Conservation (phyloP, 495 filamentous ascomycete genomes). For the Apiosordaria backusii region DNA sequence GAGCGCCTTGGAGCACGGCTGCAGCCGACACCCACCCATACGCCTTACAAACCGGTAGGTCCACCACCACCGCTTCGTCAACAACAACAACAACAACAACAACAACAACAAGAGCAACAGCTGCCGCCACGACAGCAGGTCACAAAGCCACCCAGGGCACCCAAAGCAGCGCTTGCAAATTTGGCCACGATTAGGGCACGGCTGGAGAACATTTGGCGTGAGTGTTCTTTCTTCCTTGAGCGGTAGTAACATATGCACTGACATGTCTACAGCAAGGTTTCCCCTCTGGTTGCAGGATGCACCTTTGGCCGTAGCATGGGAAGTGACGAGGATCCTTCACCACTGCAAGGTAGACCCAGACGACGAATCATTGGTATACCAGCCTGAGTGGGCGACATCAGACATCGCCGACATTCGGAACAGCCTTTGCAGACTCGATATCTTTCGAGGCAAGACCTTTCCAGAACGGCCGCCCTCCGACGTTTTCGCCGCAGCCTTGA, state of each 20-base stretch:
- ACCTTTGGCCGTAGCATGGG: constrained; percentile 45
- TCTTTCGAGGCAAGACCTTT: constrained; percentile 39
- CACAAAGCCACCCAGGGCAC: not conserved
- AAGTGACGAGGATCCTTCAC: constrained; percentile 42
- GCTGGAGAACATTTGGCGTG: not conserved
- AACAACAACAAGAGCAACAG: not conserved
- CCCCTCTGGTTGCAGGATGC: constrained; percentile 36
- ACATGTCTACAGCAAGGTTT: constrained; percentile 31
- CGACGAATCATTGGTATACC: constrained; percentile 30
- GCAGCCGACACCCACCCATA: not conserved
- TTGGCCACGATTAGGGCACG: not conserved
- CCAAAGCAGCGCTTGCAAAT: not conserved
- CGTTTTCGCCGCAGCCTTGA: constrained; percentile 36
- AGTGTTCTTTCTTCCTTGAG: not conserved
- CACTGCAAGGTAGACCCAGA: constrained; percentile 40
- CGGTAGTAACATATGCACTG: not conserved
- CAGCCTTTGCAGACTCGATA: constrained; percentile 28
- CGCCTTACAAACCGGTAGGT: not conserved
- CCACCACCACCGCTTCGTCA: not conserved
- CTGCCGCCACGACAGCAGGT: not conserved
- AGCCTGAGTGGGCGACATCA: constrained; percentile 36
- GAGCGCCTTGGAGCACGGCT: not conserved
- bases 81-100: not conserved
- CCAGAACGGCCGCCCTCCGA: constrained; percentile 37
- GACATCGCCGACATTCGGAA: constrained; percentile 33